Evolutionary conservation across 352 stramenopile genomes (phyloP).

Genomic region (Pseudoperonospora humuli): DNA sequence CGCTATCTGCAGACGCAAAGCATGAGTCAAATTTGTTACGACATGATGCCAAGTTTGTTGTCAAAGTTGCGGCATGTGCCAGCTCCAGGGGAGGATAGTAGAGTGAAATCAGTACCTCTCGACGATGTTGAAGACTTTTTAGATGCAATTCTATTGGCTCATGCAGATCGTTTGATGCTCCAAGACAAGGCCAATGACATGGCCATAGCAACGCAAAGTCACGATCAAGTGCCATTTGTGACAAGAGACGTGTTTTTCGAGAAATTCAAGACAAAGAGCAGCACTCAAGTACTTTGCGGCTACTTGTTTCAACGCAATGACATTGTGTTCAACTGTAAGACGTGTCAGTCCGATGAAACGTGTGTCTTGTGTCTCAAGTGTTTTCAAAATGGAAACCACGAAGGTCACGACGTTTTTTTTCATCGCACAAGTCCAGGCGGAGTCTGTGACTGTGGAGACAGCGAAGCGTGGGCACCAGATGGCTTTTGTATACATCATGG

Average conservation of each 20-base stretch:
- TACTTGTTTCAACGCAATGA: slow-evolving; percentile 96
- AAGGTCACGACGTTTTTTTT: slow-evolving; percentile 90
- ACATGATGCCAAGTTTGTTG: slow-evolving; percentile 19
- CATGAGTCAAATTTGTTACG: background rate
- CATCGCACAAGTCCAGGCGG: slow-evolving; percentile 65
- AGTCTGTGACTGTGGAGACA: slow-evolving; percentile 98
- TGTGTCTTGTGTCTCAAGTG: slow-evolving; percentile 96
- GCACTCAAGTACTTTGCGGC: slow-evolving; percentile 77
- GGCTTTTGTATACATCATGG: slow-evolving; percentile 93
- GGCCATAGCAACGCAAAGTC: slow-evolving; percentile 3
- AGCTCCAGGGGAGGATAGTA: background rate
- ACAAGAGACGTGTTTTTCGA: slow-evolving; percentile 51
- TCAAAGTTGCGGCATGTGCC: slow-evolving; percentile 14
- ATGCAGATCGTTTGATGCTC: slow-evolving; percentile 13
- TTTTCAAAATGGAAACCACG: slow-evolving; percentile 92
- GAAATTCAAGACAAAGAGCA: slow-evolving; percentile 47
- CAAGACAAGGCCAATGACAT: slow-evolving; percentile 5
- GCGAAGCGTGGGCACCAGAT: slow-evolving; percentile 92
- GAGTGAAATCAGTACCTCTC: slow-evolving; percentile 16
- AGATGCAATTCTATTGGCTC: slow-evolving; percentile 47
- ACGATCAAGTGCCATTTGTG: slow-evolving; percentile 13
- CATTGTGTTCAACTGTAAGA: slow-evolving; percentile 98
- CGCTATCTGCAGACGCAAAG: slow-evolving; percentile 18
- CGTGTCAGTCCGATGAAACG: slow-evolving; percentile 95
- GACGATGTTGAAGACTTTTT: slow-evolving; percentile 29